Base-by-base conservation (phyloP, 2,329 filamentous ascomycete species). In the Clonostachys chloroleuca region DNA sequence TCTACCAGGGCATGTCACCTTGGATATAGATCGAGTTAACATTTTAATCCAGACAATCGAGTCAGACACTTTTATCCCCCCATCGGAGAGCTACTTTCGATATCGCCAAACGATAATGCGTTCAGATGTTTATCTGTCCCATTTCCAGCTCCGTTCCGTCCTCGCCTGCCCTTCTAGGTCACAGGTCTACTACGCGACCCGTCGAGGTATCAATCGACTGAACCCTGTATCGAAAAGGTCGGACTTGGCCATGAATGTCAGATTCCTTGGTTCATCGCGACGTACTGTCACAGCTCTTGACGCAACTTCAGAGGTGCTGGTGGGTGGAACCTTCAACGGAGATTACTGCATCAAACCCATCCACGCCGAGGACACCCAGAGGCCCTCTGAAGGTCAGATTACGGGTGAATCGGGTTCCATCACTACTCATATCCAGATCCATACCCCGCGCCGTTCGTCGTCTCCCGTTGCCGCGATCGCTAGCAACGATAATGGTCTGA, bases 121-220 rank as follows among this genome's bases (percentile, higher is more conserved):
- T 42, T 69, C 68, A 17, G 69, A 81, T 44, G 67, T 81, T 20
- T 68, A 74, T 50, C 62, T 86, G 16, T 69, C 79, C n/a, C 83
- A 87, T 62, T 86, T 86, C 51, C 83, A 87, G 57, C 68, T 86
- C 12, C 78, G 83, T 40, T 84, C 83, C 54, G 68, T 84, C 14
- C 64, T 87, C 17, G 79, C 78, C 3, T 77, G 75, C 55, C 70
- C 77, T 6, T 79, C 77, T 9, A 70, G 75, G 34, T 76, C 74
- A 7, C 74, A 77, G 40, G 70, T 73, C 9, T 86, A 79, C 57
- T 86, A 84, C 54, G 75, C 81, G 4, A 72, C 72, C 35, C 59
- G 61, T 39, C 68, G 67, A 43, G 70, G 72, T 13, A 68, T 86
- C 16, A 67, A 74, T 40, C 68, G 76, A 46, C 68, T 79, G 51